Percentiles rank a stretch among this genome's conserved stretches.
Evolutionary conservation across 1,139 yeast genomes (phyloP).

Genomic region (Kazachstania sp.): DNA sequence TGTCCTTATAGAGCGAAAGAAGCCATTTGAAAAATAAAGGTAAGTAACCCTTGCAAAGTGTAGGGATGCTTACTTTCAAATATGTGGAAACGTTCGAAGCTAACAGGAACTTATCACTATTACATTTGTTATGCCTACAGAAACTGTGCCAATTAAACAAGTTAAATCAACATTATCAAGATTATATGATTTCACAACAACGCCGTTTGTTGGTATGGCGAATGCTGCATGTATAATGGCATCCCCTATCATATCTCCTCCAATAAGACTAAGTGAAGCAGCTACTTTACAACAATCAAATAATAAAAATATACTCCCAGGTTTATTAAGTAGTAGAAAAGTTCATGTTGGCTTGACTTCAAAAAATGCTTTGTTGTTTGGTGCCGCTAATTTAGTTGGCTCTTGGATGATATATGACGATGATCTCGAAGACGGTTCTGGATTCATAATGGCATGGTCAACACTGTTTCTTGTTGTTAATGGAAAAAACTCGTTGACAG

Average conservation of each 20-base stretch:
- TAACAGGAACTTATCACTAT: background rate
- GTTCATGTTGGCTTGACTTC: slow-evolving; percentile 38
- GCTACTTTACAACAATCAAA: background rate
- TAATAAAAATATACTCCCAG: background rate
- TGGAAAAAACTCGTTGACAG: slow-evolving; percentile 52
- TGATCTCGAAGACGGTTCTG: slow-evolving; percentile 76
- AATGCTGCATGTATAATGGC: slow-evolving; percentile 37
- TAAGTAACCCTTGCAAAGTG: background rate
- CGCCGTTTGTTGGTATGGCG: slow-evolving; percentile 50
- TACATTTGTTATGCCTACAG: background rate
- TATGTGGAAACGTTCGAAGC: background rate
- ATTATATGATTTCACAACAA: slow-evolving; percentile 33
- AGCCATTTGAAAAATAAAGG: background rate
- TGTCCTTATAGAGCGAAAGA: background rate
- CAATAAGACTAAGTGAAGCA: slow-evolving; percentile 13
- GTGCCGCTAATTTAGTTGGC: slow-evolving; percentile 66
- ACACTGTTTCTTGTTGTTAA: slow-evolving; percentile 67
- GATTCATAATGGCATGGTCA: slow-evolving; percentile 85
- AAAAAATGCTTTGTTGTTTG: slow-evolving; percentile 47
- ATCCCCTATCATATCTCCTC: slow-evolving; percentile 38
- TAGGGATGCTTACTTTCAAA: too few species aligned
- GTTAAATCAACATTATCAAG: slow-evolving; percentile 16
- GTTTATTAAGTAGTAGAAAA: background rate
- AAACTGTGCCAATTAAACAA: background rate
- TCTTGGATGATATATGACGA: slow-evolving; percentile 77